phyloP scores from a whole-genome alignment of 2,329 filamentous ascomycete genomes.

The Neopestalotiopsis clavispora region DNA sequence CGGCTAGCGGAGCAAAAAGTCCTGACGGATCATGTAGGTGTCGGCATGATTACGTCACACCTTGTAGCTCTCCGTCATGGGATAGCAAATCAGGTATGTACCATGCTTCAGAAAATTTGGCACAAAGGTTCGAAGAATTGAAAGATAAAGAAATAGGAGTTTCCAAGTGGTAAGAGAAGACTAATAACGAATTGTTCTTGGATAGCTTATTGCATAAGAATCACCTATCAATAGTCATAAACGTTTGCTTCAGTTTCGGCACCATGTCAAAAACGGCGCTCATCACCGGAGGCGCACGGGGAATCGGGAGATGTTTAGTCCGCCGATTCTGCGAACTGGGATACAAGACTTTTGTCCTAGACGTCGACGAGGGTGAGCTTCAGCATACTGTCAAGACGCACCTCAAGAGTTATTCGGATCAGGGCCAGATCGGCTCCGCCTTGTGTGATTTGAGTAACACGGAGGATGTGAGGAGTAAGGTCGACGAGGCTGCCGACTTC shows the following conservation, averaged over 20 bases:
- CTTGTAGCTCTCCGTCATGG: neutral
- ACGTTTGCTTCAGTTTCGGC: neutral
- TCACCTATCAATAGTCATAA: too few relatives aligned
- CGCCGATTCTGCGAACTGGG: slow-evolving; percentile 45
- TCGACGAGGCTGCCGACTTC: slow-evolving; percentile 39
- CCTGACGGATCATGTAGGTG: neutral
- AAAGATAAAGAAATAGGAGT: neutral
- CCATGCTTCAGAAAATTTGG: neutral
- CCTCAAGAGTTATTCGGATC: slow-evolving; percentile 32
- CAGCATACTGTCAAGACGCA: slow-evolving; percentile 38
- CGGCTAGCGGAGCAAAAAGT: too few relatives aligned
- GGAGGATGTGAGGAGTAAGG: slow-evolving; percentile 38
- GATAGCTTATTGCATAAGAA: too few relatives aligned
- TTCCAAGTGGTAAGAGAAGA: too few relatives aligned
- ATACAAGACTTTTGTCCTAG: slow-evolving; percentile 50
- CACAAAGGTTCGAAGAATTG: neutral
- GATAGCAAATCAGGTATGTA: neutral
- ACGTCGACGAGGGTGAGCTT: slow-evolving; percentile 46
- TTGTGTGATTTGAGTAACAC: slow-evolving; percentile 47
- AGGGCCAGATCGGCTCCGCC: slow-evolving; percentile 36
- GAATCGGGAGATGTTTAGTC: slow-evolving; percentile 50
- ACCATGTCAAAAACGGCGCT: slow-evolving; percentile 18
- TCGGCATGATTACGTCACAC: neutral
- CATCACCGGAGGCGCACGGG: slow-evolving; percentile 43
- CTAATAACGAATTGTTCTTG: too few relatives aligned